A percentile compares a stretch with the other conserved stretches of the same genome.
Evolutionary conservation across 371 early-diverging fungal genomes (phyloP).

Genomic region (Amoeboaphelidium protococcarum): DNA sequence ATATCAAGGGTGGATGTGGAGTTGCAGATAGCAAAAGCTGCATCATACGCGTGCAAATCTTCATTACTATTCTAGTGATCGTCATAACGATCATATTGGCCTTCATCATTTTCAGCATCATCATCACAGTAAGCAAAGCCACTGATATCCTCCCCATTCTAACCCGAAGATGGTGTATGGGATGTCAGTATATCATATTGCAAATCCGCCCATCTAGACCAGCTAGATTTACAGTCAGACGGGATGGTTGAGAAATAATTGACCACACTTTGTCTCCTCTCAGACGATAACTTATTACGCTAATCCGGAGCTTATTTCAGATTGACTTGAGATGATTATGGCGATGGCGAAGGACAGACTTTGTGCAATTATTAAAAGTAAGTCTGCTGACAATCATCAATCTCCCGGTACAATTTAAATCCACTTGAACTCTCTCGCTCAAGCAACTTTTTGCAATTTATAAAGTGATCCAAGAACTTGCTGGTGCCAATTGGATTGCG

Average conservation of each 20-base stretch:
- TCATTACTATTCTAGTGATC: too few relatives aligned
- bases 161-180: not conserved
- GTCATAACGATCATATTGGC: too few relatives aligned
- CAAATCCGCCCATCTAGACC: not conserved
- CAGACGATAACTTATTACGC: not conserved
- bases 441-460: not conserved
- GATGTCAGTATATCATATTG: not conserved
- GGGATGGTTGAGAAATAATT: not conserved
- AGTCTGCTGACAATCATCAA: not conserved
- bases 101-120: not conserved
- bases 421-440: not conserved
- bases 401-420: not conserved
- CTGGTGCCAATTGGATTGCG: not conserved
- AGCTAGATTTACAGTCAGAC: not conserved
- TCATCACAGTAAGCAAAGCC: not conserved
- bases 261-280: not conserved
- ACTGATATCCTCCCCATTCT: not conserved
- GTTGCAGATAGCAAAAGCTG: not conserved
- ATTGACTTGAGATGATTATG: not conserved
- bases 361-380: not conserved
- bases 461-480: not conserved
- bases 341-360: not conserved
- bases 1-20: not conserved
- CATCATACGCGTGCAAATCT: not conserved
- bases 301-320: not conserved